Evolutionary conservation across 225 moss, liverwort and hornwort genomes (phyloP).

Genomic region (Climacium dendroides): DNA sequence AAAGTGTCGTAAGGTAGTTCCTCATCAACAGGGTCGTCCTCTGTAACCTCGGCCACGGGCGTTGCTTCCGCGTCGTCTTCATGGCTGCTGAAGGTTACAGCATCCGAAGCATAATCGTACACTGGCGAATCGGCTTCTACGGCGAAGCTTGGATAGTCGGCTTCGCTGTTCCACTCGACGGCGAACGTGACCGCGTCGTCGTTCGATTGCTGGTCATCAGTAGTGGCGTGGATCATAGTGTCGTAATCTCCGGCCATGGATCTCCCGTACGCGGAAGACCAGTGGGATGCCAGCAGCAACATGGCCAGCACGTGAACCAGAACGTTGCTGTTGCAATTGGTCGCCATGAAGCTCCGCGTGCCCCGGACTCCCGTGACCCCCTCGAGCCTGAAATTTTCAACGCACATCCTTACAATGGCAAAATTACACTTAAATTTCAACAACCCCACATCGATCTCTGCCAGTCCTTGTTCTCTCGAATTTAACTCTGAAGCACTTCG

Average conservation of each 20-base stretch:
- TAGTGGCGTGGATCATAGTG: not conserved
- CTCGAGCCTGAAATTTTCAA: not conserved
- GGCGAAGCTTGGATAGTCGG: not conserved
- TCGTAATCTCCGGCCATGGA: not conserved
- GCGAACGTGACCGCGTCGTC: not conserved
- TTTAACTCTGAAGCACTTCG: not conserved
- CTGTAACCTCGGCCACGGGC: not conserved
- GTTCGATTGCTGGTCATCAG: not conserved
- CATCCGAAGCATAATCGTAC: not conserved
- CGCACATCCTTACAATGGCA: not conserved
- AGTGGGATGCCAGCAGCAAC: not conserved
- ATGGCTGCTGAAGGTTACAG: not conserved
- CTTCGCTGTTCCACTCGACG: not conserved
- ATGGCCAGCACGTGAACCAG: not conserved
- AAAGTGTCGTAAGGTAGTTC: not conserved
- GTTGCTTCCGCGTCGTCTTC: not conserved
- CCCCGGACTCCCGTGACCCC: not conserved
- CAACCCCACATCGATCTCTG: not conserved
- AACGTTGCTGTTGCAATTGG: not conserved
- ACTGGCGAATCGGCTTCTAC: not conserved
- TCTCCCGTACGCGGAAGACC: not conserved
- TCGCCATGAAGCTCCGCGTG: not conserved
- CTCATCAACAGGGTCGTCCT: not conserved
- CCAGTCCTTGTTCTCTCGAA: not conserved
- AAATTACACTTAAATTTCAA: not conserved